A percentile compares a stretch with the other conserved stretches of the same genome.
Evolutionary conservation across 2,329 filamentous ascomycete genomes (phyloP).

Genomic region (Aspergillus amoenus): DNA sequence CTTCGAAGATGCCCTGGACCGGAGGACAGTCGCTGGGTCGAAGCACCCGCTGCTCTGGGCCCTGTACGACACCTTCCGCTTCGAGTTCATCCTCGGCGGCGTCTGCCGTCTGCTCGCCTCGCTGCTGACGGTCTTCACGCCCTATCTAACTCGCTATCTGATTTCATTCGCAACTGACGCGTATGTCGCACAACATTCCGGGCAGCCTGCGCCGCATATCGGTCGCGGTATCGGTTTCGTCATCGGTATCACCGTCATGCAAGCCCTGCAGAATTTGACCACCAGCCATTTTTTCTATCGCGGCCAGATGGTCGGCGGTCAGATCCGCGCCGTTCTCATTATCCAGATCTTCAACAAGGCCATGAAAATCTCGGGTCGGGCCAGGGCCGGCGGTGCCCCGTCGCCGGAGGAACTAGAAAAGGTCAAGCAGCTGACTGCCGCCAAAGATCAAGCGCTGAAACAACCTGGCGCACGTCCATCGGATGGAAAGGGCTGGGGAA

Average conservation of each 20-base stretch:
- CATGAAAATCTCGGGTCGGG: constrained; percentile 82
- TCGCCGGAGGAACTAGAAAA: constrained; percentile 48
- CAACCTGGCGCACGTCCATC: constrained; percentile 51
- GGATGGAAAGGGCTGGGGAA: constrained; percentile 83
- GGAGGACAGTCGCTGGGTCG: constrained; percentile 65
- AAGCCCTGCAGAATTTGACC: constrained; percentile 74
- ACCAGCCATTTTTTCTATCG: constrained; percentile 91
- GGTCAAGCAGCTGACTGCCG: constrained; percentile 43
- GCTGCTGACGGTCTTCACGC: constrained; percentile 74
- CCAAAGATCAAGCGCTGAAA: constrained; percentile 27
- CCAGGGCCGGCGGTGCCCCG: constrained; percentile 74
- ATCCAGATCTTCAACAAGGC: constrained; percentile 88
- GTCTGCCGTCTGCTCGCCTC: constrained; percentile 70
- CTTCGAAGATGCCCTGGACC: constrained; percentile 67
- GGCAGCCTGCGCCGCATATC: constrained; percentile 62
- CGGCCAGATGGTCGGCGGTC: constrained; percentile 87
- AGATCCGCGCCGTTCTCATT: constrained; percentile 78
- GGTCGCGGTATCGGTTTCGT: constrained; percentile 78
- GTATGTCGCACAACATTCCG: constrained; percentile 61
- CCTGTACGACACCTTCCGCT: constrained; percentile 80
- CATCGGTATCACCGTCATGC: constrained; percentile 81
- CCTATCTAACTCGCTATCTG: constrained; percentile 80
- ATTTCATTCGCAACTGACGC: constrained; percentile 83
- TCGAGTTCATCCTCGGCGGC: constrained; percentile 84
- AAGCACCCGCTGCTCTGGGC: constrained; percentile 76